Conservation (phyloP, 2,329 filamentous ascomycete genomes). For the Fusarium kyushuense region DNA sequence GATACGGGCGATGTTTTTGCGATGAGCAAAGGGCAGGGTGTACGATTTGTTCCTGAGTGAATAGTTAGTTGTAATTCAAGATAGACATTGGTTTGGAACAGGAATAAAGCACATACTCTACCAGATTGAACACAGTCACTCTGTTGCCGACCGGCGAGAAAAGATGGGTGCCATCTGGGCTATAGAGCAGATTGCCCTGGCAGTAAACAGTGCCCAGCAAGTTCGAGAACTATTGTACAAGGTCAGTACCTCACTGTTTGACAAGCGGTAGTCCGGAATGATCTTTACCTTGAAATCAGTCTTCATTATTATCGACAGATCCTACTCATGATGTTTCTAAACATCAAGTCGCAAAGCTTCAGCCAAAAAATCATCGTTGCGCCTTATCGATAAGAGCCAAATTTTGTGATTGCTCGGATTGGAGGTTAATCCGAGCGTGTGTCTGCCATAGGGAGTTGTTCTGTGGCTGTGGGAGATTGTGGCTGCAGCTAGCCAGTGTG, state of each 20-base stretch:
- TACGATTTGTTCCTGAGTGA: constrained; percentile 81
- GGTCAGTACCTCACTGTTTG: not conserved
- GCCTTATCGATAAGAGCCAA: constrained; percentile 54
- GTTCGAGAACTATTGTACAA: constrained; percentile 84
- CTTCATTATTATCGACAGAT: constrained; percentile 81
- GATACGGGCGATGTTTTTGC: constrained; percentile 90
- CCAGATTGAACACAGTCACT: constrained; percentile 94
- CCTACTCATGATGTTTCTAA: constrained; percentile 54
- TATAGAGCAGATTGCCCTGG: constrained; percentile 96
- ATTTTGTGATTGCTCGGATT: constrained; percentile 50
- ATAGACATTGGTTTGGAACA: not conserved
- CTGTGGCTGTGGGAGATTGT: constrained; percentile 34
- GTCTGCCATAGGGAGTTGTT: constrained; percentile 6
- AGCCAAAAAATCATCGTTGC: constrained; percentile 50
- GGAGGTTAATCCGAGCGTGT: constrained; percentile 52
- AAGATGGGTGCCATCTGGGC: constrained; percentile 93
- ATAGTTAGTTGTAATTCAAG: constrained; percentile 50
- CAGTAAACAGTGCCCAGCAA: constrained; percentile 98
- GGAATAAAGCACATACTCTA: constrained; percentile 74
- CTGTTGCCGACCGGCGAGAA: constrained; percentile 97
- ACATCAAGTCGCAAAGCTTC: constrained; percentile 42
- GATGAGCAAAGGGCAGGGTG: constrained; percentile 90
- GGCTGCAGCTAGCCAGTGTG: constrained; percentile 38
- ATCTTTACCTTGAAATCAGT: constrained; percentile 91
- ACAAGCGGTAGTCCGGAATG: not conserved